Percentiles rank a stretch among this genome's conserved stretches.
These are phyloP conservation scores for Areca catechu DNA, from an alignment of 176 grass and related monocot species.

Conservation along the genomic window DNA sequence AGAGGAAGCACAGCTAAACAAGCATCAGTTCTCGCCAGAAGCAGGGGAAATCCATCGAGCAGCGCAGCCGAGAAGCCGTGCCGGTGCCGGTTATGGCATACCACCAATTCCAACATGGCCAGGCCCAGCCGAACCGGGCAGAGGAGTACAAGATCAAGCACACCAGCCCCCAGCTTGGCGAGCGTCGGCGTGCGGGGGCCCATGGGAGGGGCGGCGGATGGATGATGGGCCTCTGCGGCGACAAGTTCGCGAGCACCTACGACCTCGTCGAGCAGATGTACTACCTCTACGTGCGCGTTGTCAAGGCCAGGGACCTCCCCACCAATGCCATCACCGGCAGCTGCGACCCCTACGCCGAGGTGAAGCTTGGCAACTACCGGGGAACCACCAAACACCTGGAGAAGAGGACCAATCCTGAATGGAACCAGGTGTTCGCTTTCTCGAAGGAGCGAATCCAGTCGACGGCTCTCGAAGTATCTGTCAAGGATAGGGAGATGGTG, in stretches of 20 bases:
- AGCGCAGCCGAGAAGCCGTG: too few relatives aligned
- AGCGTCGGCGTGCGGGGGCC: conserved; percentile 24
- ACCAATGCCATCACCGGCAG: conserved; percentile 23
- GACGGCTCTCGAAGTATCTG: conserved; percentile 47
- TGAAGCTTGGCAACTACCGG: conserved; percentile 50
- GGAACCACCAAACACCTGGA: conserved; percentile 40
- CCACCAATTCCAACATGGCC: too few relatives aligned
- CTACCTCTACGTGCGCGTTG: conserved; percentile 70
- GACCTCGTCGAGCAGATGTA: conserved; percentile 80
- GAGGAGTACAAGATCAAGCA: conserved; percentile 46
- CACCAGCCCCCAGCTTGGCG: conserved; percentile 22
- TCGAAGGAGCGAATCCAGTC: conserved; percentile 50
- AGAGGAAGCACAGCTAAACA: background rate
- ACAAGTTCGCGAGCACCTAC: conserved; percentile 49
- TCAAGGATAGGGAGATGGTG: conserved; percentile 37
- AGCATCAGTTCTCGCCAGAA: too few relatives aligned
- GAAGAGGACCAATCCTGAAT: conserved; percentile 33
- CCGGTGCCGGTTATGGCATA: background rate
- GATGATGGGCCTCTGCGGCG: conserved; percentile 12
- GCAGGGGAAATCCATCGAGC: too few relatives aligned
- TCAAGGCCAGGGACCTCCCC: conserved; percentile 52
- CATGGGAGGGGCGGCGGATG: background rate
- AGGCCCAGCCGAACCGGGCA: conserved; percentile 11
- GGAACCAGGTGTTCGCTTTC: conserved; percentile 82
- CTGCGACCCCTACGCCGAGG: conserved; percentile 50